Conservation (phyloP, 2,329 filamentous ascomycete species). For the Xylaria polymorpha region DNA sequence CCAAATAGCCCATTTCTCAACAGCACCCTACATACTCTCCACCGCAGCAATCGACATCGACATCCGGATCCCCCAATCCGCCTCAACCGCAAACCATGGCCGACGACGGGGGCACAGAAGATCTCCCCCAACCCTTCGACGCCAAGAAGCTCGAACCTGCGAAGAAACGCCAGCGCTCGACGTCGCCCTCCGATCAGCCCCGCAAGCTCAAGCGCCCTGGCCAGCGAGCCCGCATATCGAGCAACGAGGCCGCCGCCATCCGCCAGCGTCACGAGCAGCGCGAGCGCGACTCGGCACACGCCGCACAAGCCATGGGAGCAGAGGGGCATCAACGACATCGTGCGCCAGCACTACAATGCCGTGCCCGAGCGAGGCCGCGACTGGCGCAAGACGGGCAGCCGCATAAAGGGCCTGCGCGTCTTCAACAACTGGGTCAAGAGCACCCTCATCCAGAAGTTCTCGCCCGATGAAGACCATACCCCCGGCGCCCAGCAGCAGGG, state of each 20-base stretch:
- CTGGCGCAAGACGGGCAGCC: slow-evolving; percentile 93
- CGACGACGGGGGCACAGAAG: slow-evolving; percentile 48
- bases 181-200: slow-evolving; percentile 59
- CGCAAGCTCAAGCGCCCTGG: slow-evolving; percentile 77
- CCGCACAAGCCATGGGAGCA: slow-evolving; percentile 56
- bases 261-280: slow-evolving; percentile 71
- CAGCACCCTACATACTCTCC: not conserved
- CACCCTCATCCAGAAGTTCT: slow-evolving; percentile 96
- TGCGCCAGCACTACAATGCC: slow-evolving; percentile 94
- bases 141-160: slow-evolving; percentile 68
- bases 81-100: not conserved
- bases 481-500: slow-evolving; percentile 68
- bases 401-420: slow-evolving; percentile 91
- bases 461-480: slow-evolving; percentile 78
- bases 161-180: slow-evolving; percentile 67
- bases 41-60: not conserved
- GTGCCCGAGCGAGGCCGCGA: slow-evolving; percentile 93
- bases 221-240: slow-evolving; percentile 73
- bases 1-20: no score
- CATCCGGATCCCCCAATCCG: not conserved
- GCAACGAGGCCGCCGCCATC: slow-evolving; percentile 74
- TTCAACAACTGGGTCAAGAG: slow-evolving; percentile 99
- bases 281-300: slow-evolving; percentile 56
- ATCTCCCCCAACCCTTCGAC: slow-evolving; percentile 71
- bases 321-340: slow-evolving; percentile 82